Percentiles rank a stretch among this genome's conserved stretches.
phyloP scores from a whole-genome alignment of 495 filamentous ascomycete genomes.

The Penicillium turbatum region DNA sequence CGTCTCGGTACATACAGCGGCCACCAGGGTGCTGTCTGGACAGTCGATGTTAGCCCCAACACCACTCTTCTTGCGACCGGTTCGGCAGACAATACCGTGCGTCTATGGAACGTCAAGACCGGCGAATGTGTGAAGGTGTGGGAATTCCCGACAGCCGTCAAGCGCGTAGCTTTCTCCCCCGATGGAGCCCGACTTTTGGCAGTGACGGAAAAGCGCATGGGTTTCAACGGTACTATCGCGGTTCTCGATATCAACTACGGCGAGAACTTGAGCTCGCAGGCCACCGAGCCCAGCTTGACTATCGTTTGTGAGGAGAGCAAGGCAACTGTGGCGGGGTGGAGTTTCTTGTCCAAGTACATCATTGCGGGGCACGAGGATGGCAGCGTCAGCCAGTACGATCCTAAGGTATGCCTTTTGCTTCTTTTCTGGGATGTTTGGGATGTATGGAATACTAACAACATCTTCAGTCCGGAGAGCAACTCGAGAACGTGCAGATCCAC shows the following conservation, averaged over 20 bases:
- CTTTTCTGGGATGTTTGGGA: not conserved
- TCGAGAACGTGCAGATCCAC: slow-evolving; percentile 75
- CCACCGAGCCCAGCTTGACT: slow-evolving; percentile 69
- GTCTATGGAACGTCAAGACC: slow-evolving; percentile 93
- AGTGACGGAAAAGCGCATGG: slow-evolving; percentile 97
- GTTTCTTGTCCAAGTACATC: slow-evolving; percentile 86
- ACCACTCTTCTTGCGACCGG: slow-evolving; percentile 90
- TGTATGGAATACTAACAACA: slow-evolving; percentile 9
- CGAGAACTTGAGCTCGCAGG: slow-evolving; percentile 60
- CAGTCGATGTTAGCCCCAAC: slow-evolving; percentile 93
- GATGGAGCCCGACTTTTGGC: slow-evolving; percentile 85
- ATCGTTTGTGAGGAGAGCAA: slow-evolving; percentile 94
- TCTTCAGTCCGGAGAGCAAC: slow-evolving; percentile 69
- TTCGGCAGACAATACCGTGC: slow-evolving; percentile 95
- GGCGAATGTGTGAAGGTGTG: slow-evolving; percentile 91
- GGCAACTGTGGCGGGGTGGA: slow-evolving; percentile 94
- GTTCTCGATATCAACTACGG: slow-evolving; percentile 82
- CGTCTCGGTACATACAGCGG: slow-evolving; percentile 92
- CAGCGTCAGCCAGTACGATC: slow-evolving; percentile 89
- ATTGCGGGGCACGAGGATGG: slow-evolving; percentile 97
- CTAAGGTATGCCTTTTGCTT: slow-evolving; percentile 60
- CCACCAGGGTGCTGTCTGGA: slow-evolving; percentile 98
- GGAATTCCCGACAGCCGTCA: slow-evolving; percentile 94
- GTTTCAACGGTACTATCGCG: slow-evolving; percentile 85
- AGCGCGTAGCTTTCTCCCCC: slow-evolving; percentile 92